Conservation (phyloP, 1,284 basidiomycete species). For the Porodaedalea pini region DNA sequence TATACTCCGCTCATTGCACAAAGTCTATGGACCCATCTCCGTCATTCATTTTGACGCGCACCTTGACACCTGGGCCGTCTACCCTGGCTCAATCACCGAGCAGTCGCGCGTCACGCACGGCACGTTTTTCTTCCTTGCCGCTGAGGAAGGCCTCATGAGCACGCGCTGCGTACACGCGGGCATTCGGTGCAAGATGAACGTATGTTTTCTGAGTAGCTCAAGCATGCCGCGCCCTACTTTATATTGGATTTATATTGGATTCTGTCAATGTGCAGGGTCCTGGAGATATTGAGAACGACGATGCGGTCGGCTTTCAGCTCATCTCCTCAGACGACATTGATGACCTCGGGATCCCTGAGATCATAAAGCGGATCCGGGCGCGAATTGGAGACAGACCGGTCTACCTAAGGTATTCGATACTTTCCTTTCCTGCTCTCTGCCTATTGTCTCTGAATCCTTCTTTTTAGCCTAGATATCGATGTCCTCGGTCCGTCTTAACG, state of each 20-base stretch:
- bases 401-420: conserved; percentile 58
- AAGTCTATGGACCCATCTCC: conserved; percentile 70
- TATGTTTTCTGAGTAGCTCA: conserved; percentile 30
- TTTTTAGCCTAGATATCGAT: conserved; percentile 66
- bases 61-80: conserved; percentile 61
- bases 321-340: conserved; percentile 77
- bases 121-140: conserved; percentile 72
- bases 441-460: background rate
- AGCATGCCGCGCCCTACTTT: background rate
- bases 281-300: conserved; percentile 60
- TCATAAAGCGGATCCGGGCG: conserved; percentile 58
- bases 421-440: background rate
- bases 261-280: conserved; percentile 40
- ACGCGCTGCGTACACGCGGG: conserved; percentile 76
- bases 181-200: conserved; percentile 67
- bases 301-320: conserved; percentile 62
- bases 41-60: conserved; percentile 84
- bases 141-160: conserved; percentile 67
- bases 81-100: conserved; percentile 49
- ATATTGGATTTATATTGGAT: background rate
- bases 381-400: conserved; percentile 68
- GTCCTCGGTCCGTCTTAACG: conserved; percentile 50
- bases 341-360: conserved; percentile 58
- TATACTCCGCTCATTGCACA: conserved; percentile 68
- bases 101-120: conserved; percentile 72